A percentile compares a stretch with the other conserved stretches of the same genome.
Evolutionary conservation across 371 early-diverging fungal species (phyloP).

Genomic region (Neoconidiobolus thromboides): DNA sequence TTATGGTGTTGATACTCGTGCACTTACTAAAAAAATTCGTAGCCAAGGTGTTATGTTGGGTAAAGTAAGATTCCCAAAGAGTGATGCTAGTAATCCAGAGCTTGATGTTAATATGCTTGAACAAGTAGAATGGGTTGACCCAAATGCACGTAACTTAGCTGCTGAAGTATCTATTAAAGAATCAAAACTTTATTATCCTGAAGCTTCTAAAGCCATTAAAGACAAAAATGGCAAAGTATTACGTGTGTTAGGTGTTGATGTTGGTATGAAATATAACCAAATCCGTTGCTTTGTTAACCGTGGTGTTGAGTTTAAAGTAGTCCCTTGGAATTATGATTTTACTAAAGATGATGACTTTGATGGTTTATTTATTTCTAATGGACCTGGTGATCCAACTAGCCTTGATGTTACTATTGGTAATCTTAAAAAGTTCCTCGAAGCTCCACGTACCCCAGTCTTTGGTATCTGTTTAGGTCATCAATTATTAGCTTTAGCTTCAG

Average conservation of each 20-base stretch:
- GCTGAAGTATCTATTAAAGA: constrained; percentile 49
- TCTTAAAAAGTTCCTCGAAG: constrained; percentile 36
- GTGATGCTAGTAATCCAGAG: constrained; percentile 23
- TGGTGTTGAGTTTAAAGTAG: constrained; percentile 81
- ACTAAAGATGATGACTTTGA: constrained; percentile 49
- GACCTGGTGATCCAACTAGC: constrained; percentile 91
- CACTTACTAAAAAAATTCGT: constrained; percentile 81
- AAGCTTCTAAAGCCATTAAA: constrained; percentile 32
- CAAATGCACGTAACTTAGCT: constrained; percentile 78
- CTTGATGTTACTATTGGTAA: constrained; percentile 50
- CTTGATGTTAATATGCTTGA: constrained; percentile 17
- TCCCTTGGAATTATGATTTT: constrained; percentile 93
- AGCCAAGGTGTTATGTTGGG: constrained; percentile 73
- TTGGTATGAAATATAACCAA: constrained; percentile 97
- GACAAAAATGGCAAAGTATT: constrained; percentile 55
- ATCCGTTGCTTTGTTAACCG: constrained; percentile 86
- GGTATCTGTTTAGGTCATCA: constrained; percentile 98
- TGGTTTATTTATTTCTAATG: constrained; percentile 91
- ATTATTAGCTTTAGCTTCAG: constrained; percentile 78
- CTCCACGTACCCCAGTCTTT: constrained; percentile 76
- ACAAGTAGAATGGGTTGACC: constrained; percentile 77
- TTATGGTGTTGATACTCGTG: constrained; percentile 85
- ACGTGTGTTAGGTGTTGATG: constrained; percentile 79
- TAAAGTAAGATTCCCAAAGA: constrained; percentile 52
- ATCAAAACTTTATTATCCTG: constrained; percentile 51